Evolutionary conservation across 1,139 yeast genomes (phyloP).

Genomic region (Ogataea hybrid): DNA sequence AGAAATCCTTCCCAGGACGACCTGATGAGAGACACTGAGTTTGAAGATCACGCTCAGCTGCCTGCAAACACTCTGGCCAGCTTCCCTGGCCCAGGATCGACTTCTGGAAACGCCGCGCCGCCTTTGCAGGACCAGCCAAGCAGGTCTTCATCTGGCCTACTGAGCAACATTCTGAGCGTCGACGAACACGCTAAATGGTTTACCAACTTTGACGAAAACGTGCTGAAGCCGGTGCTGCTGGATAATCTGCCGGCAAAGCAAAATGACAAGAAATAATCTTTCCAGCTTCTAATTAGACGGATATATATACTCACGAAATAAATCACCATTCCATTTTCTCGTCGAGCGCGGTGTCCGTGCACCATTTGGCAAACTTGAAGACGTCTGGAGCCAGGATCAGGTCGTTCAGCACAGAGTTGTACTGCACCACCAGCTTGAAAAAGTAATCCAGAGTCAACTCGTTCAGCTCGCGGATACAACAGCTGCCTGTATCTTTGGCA

Average conservation of each 20-base stretch:
- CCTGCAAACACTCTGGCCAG: slow-evolving; percentile 26
- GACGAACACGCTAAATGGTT: slow-evolving; percentile 91
- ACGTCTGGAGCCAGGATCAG: slow-evolving; percentile 60
- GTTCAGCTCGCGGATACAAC: slow-evolving; percentile 53
- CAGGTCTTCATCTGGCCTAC: slow-evolving; percentile 12
- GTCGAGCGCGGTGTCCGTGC: slow-evolving; percentile 63
- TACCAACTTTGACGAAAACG: slow-evolving; percentile 88
- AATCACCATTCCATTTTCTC: slow-evolving; percentile 35
- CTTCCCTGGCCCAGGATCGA: slow-evolving; percentile 18
- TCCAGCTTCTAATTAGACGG: not conserved
- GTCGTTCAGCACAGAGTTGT: slow-evolving; percentile 61
- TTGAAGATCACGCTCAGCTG: slow-evolving; percentile 38
- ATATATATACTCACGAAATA: slow-evolving; percentile 11
- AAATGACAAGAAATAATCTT: slow-evolving; percentile 10
- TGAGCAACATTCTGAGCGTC: slow-evolving; percentile 45
- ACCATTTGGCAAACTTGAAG: slow-evolving; percentile 68
- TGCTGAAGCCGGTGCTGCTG: slow-evolving; percentile 90
- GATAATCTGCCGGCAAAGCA: slow-evolving; percentile 43
- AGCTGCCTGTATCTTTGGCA: slow-evolving; percentile 31
- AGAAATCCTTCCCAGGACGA: slow-evolving; percentile 34
- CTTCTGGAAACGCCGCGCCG: slow-evolving; percentile 7
- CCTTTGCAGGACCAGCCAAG: slow-evolving; percentile 1
- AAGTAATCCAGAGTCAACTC: slow-evolving; percentile 64
- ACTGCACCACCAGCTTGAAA: slow-evolving; percentile 59
- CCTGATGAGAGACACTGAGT: slow-evolving; percentile 29